Evolutionary conservation across 352 stramenopile species (phyloP), one percentile per base, ranked within the genome.

Genomic region (Pythium guiyangense): DNA sequence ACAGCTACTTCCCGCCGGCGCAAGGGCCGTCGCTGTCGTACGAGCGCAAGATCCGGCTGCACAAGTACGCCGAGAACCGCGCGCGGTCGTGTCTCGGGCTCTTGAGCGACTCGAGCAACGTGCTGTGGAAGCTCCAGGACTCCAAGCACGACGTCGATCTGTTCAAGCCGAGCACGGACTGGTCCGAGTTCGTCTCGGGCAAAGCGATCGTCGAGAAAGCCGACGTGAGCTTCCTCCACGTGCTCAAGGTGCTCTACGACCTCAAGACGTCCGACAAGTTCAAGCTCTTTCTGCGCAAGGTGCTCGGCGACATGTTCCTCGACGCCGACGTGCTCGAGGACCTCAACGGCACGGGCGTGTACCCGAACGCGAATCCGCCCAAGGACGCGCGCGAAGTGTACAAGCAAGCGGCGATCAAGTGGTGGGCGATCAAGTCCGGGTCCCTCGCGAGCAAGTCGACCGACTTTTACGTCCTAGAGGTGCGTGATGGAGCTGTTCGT

Each of bases 351-450:
- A 93, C 80, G 10, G 83, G 83, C 43, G 67, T 87, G n/a, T 92
- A 90, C 55, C 72, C 80, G 17, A 90, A 74, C 58, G 77, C 79
- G 12, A 93, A 85, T 49, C 80, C 78, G 12, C 72, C 77, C 15
- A 71, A 72, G 25, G 79, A 92, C n/a, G 67, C 70, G 2, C 76
- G 78, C 14, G 80, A 91, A 49, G 71, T 88, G 62, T 92, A 92
- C 77, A 95, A 95, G 70, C 85, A 92, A 52, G 81, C 83, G 3
- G 68, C 83, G 31, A 92, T 95, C 66, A 95, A 95, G 70, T 95
- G 85, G 85, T 95, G 83, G 81, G 83, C 85, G 22, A 83, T 92
- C 62, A 92, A 92, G 63, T 95, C 85, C 1, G 81, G 84, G 34
- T 71, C 78, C 11, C 66, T 92, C 15, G 81, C 71, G 39, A 88